Evolutionary conservation across 768 basidiomycete genomes (phyloP), one percentile per base, ranked within the genome.

Genomic region (Lactarius psammicola): DNA sequence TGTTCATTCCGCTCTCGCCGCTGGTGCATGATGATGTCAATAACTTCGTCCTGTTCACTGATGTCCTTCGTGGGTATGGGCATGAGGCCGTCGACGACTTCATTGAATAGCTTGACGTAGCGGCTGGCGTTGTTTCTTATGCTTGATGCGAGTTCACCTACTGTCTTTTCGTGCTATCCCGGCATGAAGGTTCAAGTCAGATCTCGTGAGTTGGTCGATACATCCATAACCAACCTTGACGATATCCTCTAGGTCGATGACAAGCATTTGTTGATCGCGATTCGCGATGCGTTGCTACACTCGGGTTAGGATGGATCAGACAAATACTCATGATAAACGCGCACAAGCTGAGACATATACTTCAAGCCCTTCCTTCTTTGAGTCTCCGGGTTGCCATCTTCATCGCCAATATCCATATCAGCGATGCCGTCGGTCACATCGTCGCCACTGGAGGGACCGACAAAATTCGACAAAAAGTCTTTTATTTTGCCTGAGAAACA

Each of bases 21-120:
- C 73, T 98, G 97, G 75, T 95, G 94, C 68, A 98, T 83, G 65
- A 99, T 97, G 5, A 98, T 88, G 76, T 99, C 97, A 46, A 98
- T 91, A 57, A 98, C 95, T 75, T 99, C 97, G 68, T 94, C 91
- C 46, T 94, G 85, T 68, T 93, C 88, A 64, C 87, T 89, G 66
- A 98, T 91, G 71, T 97, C 95, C 74, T 88, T 90, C 10, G 91
- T 95, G 15, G 95, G 92, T 42, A 81, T 79, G 18, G 95, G 95
- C 83, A 98, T 87, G 61, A 96, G 82, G 68, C 85, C n/a, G n/a
- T 49, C 97, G 61, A 98, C 85, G 55, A 91, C 94, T 72, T 94
- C 89, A 70, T 87, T 86, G 80, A 98, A 98, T 26, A 99, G 81
- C 68, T 82, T 82, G 68, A 93, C 84, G 78, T 98, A 99, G 72